These are phyloP conservation scores for Neonectria magnoliae DNA, from an alignment of 2,329 filamentous ascomycete genomes.

Conservation along the genomic window DNA sequence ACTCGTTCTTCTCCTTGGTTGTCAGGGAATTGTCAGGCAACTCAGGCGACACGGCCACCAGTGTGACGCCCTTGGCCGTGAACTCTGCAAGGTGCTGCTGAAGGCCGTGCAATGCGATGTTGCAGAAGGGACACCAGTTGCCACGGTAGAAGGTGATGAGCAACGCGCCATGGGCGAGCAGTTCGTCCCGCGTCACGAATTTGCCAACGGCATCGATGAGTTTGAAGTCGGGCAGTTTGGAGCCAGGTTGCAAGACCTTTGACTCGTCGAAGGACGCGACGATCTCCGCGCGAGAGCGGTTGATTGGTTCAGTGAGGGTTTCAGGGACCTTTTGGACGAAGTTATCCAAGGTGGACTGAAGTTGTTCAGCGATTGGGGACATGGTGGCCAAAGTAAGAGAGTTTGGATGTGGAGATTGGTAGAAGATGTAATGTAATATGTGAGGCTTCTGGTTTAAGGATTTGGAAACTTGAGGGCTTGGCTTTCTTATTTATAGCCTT, in stretches of 20 bases:
- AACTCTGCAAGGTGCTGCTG: constrained; percentile 50
- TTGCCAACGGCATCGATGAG: constrained; percentile 44
- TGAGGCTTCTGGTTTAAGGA: not conserved
- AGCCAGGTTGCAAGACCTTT: not conserved
- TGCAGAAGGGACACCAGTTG: constrained; percentile 59
- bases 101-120: constrained; percentile 49
- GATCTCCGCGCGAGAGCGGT: not conserved
- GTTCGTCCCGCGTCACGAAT: constrained; percentile 44
- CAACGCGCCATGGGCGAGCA: constrained; percentile 43
- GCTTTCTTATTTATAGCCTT: not conserved
- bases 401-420: not conserved
- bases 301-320: not conserved
- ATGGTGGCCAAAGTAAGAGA: not conserved
- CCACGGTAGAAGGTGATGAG: constrained; percentile 58
- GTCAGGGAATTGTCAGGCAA: constrained; percentile 51
- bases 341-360: not conserved
- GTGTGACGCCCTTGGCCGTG: constrained; percentile 49
- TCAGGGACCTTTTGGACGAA: not conserved
- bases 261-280: not conserved
- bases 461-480: not conserved
- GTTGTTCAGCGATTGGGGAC: not conserved
- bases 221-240: not conserved
- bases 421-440: not conserved
- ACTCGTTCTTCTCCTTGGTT: constrained; percentile 51
- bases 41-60: constrained; percentile 55